Conservation (phyloP, 73 alveolate genomes). For the Diophrys appendiculata region DNA sequence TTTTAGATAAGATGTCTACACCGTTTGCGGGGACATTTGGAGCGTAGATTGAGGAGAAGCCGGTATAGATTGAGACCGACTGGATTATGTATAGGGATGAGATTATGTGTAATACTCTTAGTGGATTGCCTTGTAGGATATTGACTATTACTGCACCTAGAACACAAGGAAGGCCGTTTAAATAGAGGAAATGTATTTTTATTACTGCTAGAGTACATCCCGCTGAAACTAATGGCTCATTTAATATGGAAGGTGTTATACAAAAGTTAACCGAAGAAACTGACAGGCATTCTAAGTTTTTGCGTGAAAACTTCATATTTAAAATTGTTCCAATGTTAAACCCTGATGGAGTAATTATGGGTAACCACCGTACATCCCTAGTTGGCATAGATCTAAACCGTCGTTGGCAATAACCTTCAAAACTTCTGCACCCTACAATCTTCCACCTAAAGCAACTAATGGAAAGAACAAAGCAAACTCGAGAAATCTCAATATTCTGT, state of each 20-base stretch:
- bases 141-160: constrained; percentile 32
- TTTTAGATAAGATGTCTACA: background rate
- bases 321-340: constrained; percentile 73
- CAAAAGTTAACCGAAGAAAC: constrained; percentile 53
- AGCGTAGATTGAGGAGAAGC: constrained; percentile 27
- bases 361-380: constrained; percentile 65
- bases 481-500: constrained; percentile 55
- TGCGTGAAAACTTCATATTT: constrained; percentile 60
- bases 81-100: constrained; percentile 9
- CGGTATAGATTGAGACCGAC: constrained; percentile 9
- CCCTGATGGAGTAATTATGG: constrained; percentile 73
- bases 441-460: constrained; percentile 57
- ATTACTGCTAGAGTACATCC: constrained; percentile 65
- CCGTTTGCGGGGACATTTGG: background rate
- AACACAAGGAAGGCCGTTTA: constrained; percentile 20
- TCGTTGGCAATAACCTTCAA: constrained; percentile 69
- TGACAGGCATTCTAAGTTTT: constrained; percentile 54
- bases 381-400: constrained; percentile 74
- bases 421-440: constrained; percentile 66
- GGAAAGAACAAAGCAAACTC: constrained; percentile 39
- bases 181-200: constrained; percentile 51
- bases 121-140: constrained; percentile 36
- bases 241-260: constrained; percentile 55
- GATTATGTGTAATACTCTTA: constrained; percentile 17
- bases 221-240: constrained; percentile 67